Evolutionary conservation across 2,329 filamentous ascomycete genomes (phyloP).

Genomic region (Aspergillus cejpii): DNA sequence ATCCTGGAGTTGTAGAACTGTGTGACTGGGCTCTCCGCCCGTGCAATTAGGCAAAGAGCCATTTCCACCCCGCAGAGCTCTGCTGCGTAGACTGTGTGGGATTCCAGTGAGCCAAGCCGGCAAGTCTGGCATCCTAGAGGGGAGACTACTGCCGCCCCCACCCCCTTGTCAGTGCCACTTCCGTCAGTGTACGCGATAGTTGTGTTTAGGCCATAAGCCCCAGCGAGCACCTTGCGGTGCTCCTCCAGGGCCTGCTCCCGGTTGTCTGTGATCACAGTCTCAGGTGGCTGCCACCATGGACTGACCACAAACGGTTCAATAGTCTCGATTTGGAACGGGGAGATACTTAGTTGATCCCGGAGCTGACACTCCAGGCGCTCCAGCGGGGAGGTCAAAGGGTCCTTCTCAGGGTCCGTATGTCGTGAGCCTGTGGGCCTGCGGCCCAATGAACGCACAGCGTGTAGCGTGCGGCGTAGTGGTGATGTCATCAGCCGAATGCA

Average conservation of each 20-base stretch:
- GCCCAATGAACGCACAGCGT: background rate
- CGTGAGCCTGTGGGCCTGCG: background rate
- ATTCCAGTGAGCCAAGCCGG: background rate
- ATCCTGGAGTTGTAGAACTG: too few species aligned
- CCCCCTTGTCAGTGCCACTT: background rate
- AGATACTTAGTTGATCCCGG: background rate
- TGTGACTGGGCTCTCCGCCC: too few species aligned
- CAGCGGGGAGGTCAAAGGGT: background rate
- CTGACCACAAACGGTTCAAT: background rate
- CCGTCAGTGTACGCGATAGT: slow-evolving; percentile 8
- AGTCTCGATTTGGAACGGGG: background rate
- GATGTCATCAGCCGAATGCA: slow-evolving; percentile 18
- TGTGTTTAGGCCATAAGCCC: background rate
- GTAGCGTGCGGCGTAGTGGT: background rate
- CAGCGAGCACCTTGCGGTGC: background rate
- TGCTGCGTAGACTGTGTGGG: background rate
- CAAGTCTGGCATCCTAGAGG: too few species aligned
- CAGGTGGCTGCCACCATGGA: background rate
- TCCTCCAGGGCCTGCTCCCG: background rate
- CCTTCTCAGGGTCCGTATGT: background rate
- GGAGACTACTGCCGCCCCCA: background rate
- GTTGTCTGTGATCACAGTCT: background rate
- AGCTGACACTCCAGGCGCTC: background rate
- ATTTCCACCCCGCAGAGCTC: background rate
- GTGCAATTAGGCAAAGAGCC: too few species aligned